phyloP scores from a whole-genome alignment of 768 basidiomycete genomes.

The Agaricus sinodeliciosus region DNA sequence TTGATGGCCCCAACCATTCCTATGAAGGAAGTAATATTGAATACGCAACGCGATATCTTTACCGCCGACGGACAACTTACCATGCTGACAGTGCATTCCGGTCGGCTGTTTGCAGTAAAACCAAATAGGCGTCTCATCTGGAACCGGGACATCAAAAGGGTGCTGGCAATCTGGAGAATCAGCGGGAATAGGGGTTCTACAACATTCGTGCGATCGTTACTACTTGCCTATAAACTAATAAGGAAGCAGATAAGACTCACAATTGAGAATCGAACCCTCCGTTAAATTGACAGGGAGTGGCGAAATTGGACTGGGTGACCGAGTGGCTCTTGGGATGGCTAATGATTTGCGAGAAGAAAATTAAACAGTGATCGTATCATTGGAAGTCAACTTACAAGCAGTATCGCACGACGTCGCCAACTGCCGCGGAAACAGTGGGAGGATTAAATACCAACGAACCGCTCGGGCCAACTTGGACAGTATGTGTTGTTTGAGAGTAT shows the following conservation, averaged over 20 bases:
- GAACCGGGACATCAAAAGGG: slow-evolving; percentile 22
- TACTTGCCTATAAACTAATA: neutral
- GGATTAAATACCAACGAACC: slow-evolving; percentile 27
- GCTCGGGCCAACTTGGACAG: slow-evolving; percentile 30
- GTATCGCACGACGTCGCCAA: slow-evolving; percentile 42
- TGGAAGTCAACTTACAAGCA: slow-evolving; percentile 34
- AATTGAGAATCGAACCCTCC: slow-evolving; percentile 30
- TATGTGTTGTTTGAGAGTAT: slow-evolving; percentile 20
- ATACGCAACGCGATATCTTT: neutral
- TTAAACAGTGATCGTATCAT: neutral
- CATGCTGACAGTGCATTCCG: slow-evolving; percentile 42
- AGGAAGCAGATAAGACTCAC: slow-evolving; percentile 19
- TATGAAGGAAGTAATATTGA: neutral
- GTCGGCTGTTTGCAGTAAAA: slow-evolving; percentile 45
- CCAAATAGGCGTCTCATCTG: slow-evolving; percentile 43
- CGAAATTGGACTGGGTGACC: slow-evolving; percentile 39
- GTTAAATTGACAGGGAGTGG: slow-evolving; percentile 26
- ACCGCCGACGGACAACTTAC: slow-evolving; percentile 8
- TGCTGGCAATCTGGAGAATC: slow-evolving; percentile 34
- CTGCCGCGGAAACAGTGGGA: slow-evolving; percentile 29
- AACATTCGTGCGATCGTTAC: neutral
- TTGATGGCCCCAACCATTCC: slow-evolving; percentile 70
- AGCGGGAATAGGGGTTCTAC: slow-evolving; percentile 32
- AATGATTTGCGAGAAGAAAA: neutral
- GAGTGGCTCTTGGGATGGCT: slow-evolving; percentile 46